Conservation (phyloP, 2,329 filamentous ascomycete species). For the Pezizomycotina sp. region DNA sequence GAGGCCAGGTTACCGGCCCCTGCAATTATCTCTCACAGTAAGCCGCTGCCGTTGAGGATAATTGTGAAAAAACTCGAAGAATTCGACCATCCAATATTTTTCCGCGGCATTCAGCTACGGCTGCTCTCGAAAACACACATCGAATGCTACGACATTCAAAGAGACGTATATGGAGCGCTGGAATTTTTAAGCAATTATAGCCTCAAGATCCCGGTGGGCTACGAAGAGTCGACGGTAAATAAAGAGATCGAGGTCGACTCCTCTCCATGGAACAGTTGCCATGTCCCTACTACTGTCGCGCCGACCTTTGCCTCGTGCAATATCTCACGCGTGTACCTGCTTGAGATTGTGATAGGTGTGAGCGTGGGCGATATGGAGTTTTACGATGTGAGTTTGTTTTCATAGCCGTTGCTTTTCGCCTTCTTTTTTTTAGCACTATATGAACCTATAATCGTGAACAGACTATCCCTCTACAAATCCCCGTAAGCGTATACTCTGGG, state of each 20-base stretch:
- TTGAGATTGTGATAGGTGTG: constrained; percentile 67
- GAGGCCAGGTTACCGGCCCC: constrained; percentile 79
- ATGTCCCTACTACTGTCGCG: constrained; percentile 69
- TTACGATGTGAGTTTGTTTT: constrained; percentile 1
- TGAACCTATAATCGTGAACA: constrained; percentile 41
- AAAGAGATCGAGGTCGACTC: constrained; percentile 55
- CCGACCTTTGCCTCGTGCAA: constrained; percentile 85
- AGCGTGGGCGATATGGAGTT: constrained; percentile 47
- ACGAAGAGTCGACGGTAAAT: constrained; percentile 40
- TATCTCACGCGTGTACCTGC: constrained; percentile 60
- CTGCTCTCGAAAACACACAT: constrained; percentile 67
- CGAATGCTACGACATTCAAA: constrained; percentile 55
- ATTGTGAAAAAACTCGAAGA: constrained; percentile 60
- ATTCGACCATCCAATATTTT: constrained; percentile 51
- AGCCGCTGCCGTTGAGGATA: constrained; percentile 64
- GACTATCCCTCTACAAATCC: constrained; percentile 61
- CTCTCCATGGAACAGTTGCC: constrained; percentile 52
- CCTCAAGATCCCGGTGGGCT: constrained; percentile 54
- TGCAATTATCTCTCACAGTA: constrained; percentile 74
- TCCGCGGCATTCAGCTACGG: constrained; percentile 66
- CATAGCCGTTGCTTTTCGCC: too few species aligned
- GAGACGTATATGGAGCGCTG: constrained; percentile 58
- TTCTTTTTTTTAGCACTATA: neutral
- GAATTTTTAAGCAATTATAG: constrained; percentile 56
- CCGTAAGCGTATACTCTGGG: constrained; percentile 70